Conservation (phyloP, 2,329 filamentous ascomycete genomes). For the Cercospora sesami region DNA sequence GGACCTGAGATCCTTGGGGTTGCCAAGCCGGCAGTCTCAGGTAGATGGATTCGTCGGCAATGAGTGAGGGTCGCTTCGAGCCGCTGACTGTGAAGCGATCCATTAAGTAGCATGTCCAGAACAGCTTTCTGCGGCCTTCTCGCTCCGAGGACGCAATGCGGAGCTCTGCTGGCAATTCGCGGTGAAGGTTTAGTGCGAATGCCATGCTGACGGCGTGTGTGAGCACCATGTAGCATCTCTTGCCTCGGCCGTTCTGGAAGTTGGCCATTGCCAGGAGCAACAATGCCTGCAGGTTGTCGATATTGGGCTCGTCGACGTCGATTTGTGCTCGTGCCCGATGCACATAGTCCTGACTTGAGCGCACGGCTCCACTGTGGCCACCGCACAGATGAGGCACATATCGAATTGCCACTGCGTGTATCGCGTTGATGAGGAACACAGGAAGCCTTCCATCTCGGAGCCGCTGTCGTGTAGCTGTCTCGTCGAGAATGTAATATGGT, state of each 20-base stretch:
- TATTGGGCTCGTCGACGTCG: constrained; percentile 76
- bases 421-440: constrained; percentile 52
- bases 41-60: constrained; percentile 73
- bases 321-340: constrained; percentile 67
- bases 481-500: constrained; percentile 78
- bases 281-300: constrained; percentile 74
- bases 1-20: constrained; percentile 59
- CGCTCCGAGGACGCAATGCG: constrained; percentile 67
- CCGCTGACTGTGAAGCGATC: constrained; percentile 81
- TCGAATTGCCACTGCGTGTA: constrained; percentile 56
- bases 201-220: constrained; percentile 80
- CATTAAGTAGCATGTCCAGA: constrained; percentile 86
- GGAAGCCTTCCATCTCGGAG: constrained; percentile 68
- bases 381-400: constrained; percentile 66
- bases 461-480: constrained; percentile 70
- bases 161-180: constrained; percentile 66
- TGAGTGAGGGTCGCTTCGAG: constrained; percentile 77
- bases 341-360: constrained; percentile 71
- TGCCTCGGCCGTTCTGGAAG: constrained; percentile 74
- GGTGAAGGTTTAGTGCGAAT: constrained; percentile 76
- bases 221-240: constrained; percentile 83
- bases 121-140: constrained; percentile 75
- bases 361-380: constrained; percentile 66
- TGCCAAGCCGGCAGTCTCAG: constrained; percentile 75
- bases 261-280: constrained; percentile 74